These are phyloP conservation scores for Schizophyllum amplum DNA, from an alignment of 1,284 basidiomycete species.

Conservation along the genomic window DNA sequence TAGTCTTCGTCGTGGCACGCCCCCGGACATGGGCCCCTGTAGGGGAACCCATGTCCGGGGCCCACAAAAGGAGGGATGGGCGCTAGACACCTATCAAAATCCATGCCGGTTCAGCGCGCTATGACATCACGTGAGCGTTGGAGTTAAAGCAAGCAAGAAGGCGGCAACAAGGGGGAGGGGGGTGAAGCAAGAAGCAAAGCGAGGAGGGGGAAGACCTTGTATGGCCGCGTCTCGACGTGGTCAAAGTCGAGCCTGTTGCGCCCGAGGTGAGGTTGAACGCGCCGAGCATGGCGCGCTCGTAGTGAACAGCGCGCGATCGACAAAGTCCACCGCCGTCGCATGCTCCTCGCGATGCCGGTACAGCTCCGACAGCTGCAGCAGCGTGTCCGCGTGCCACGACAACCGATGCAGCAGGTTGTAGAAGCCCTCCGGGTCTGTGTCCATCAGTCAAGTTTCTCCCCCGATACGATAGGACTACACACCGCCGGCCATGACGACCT, in stretches of 20 bases:
- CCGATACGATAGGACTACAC: slow-evolving; percentile 17
- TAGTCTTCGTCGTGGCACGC: too few relatives aligned
- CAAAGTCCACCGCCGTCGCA: slow-evolving; percentile 75
- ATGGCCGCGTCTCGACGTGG: slow-evolving; percentile 76
- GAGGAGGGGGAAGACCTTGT: too few relatives aligned
- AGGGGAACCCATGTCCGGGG: too few relatives aligned
- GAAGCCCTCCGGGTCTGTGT: slow-evolving; percentile 60
- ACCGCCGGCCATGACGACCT: slow-evolving; percentile 76
- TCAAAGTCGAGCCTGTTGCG: slow-evolving; percentile 81
- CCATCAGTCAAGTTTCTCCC: not conserved
- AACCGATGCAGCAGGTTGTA: slow-evolving; percentile 47
- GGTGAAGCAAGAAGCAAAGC: too few relatives aligned
- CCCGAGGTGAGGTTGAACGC: slow-evolving; percentile 79
- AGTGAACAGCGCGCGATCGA: slow-evolving; percentile 86
- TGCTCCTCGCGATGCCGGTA: slow-evolving; percentile 84
- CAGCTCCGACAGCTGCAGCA: slow-evolving; percentile 81
- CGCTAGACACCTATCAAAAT: too few relatives aligned
- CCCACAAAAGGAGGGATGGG: too few relatives aligned
- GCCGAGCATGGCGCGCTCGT: slow-evolving; percentile 81
- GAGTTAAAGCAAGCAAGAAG: too few relatives aligned
- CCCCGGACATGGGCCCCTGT: too few relatives aligned
- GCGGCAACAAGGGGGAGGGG: too few relatives aligned
- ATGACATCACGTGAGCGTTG: too few relatives aligned
- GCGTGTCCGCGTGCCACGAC: slow-evolving; percentile 86
- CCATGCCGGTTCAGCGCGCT: too few relatives aligned